These are phyloP conservation scores for Mortierella sp. DNA, from an alignment of 371 early-diverging fungal genomes.

Conservation along the genomic window DNA sequence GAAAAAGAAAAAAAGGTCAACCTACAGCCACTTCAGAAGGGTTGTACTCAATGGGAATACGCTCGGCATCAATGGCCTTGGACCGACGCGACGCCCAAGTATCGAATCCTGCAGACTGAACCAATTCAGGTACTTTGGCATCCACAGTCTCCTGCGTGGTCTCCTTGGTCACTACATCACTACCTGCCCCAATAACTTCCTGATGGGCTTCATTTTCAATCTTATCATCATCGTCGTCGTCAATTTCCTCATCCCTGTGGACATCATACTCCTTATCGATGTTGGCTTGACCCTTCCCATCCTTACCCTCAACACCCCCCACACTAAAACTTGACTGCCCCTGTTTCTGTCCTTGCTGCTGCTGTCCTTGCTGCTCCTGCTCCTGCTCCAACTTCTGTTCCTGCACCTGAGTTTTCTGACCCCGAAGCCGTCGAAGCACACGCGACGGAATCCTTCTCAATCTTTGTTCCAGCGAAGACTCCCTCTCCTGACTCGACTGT, in stretches of 20 bases:
- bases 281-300: neutral
- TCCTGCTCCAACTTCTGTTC: neutral
- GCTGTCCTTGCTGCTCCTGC: neutral
- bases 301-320: neutral
- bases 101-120: neutral
- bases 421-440: neutral
- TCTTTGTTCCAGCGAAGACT: neutral
- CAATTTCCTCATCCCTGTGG: no score
- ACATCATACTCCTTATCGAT: neutral
- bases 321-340: neutral
- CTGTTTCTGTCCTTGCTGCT: neutral
- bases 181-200: neutral
- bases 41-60: conserved; percentile 23
- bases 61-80: conserved; percentile 20
- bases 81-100: conserved; percentile 5
- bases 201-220: neutral
- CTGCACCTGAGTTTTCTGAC: neutral
- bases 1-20: neutral
- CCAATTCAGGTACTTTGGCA: neutral
- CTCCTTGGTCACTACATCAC: neutral
- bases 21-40: conserved; percentile 22
- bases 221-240: neutral
- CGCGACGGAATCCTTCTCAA: neutral
- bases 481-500: neutral
- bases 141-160: neutral